These are phyloP conservation scores for Volvox africanus DNA, from an alignment of 139 green algal species.

Conservation along the genomic window DNA sequence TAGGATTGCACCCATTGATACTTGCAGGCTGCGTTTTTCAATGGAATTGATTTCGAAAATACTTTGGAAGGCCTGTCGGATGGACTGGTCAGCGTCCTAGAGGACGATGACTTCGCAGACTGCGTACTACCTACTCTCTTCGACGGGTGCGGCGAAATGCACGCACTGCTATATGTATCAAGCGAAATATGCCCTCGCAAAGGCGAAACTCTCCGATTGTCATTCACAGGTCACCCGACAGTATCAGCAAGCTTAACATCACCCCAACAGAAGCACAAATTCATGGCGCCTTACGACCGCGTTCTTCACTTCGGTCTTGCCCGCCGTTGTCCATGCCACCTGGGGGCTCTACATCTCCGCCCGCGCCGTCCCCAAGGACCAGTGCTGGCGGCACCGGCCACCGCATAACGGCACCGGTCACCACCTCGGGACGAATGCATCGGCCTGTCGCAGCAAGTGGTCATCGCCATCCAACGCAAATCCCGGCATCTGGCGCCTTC, in stretches of 20 bases:
- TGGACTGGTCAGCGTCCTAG: not conserved
- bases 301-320: not conserved
- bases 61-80: not conserved
- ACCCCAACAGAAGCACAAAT: not conserved
- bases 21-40: not conserved
- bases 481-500: not conserved
- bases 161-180: not conserved
- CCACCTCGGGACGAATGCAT: not conserved
- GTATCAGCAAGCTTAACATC: not conserved
- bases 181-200: not conserved
- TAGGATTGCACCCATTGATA: not conserved
- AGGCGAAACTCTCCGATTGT: not conserved
- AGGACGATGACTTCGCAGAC: not conserved
- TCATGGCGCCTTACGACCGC: not conserved
- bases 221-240: not conserved
- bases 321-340: not conserved
- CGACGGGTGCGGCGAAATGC: not conserved
- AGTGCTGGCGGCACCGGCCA: not conserved
- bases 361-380: not conserved
- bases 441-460: not conserved
- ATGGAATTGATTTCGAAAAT: not conserved
- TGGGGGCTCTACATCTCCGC: not conserved
- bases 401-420: not conserved
- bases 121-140: not conserved
- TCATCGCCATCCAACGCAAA: not conserved